phyloP scores from a whole-genome alignment of 306 rosid genomes.

The Dryas alaskensis region DNA sequence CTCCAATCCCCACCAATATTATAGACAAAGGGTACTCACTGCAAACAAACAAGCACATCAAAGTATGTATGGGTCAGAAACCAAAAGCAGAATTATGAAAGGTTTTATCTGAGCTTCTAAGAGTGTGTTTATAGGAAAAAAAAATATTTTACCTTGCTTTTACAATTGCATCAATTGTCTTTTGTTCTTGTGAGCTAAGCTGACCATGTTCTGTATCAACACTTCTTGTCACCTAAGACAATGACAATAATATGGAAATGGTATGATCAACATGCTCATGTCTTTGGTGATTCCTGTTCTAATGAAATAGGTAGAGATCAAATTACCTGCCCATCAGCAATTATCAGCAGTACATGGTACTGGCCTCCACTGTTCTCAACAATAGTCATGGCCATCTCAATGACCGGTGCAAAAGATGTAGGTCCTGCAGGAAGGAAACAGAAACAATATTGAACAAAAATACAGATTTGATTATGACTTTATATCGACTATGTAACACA shows the following conservation, averaged over 20 bases:
- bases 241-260: not conserved
- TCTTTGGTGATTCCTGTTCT: too few species aligned
- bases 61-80: constrained; percentile 6
- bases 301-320: not conserved
- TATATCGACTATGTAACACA: not conserved
- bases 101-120: not conserved
- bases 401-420: constrained; percentile 86
- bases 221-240: constrained; percentile 76
- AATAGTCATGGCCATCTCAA: constrained; percentile 85
- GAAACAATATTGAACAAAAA: not conserved
- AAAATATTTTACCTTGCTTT: constrained; percentile 66
- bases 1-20: constrained; percentile 89
- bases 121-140: not conserved
- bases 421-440: constrained; percentile 55
- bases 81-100: not conserved
- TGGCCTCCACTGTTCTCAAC: constrained; percentile 91
- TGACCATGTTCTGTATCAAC: constrained; percentile 60
- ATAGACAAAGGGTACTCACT: constrained; percentile 82
- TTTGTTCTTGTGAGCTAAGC: constrained; percentile 72
- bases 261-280: too few species aligned
- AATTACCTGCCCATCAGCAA: constrained; percentile 95
- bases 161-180: constrained; percentile 80
- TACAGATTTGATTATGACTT: constrained; percentile 13
- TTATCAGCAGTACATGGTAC: constrained; percentile 84
- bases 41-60: constrained; percentile 33